phyloP scores from a whole-genome alignment of 164 flowering plant genomes.

The Tetrastigma voinierianum region DNA sequence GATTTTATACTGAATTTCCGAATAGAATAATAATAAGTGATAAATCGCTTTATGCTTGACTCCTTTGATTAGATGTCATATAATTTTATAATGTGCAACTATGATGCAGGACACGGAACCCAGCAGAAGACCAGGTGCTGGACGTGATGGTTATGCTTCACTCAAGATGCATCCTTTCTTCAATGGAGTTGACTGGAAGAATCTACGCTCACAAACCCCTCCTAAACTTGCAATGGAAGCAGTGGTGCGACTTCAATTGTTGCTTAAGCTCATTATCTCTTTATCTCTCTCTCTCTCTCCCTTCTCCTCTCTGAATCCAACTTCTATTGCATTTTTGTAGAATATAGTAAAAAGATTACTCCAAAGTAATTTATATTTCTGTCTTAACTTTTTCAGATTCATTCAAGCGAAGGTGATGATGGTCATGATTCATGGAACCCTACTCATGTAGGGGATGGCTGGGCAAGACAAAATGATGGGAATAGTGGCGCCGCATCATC shows the following conservation, averaged over 20 bases:
- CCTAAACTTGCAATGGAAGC: constrained; percentile 69
- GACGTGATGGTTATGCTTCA: constrained; percentile 79
- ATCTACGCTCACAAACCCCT: constrained; percentile 54
- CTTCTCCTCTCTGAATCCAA: not conserved
- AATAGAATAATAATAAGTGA: too few relatives aligned
- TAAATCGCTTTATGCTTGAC: too few relatives aligned
- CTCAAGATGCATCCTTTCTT: constrained; percentile 92
- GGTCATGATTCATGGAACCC: constrained; percentile 72
- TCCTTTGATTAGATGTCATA: not conserved
- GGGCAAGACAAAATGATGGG: constrained; percentile 41
- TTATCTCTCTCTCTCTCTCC: not conserved
- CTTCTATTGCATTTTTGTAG: not conserved
- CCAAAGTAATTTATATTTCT: not conserved
- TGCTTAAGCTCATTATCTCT: not conserved
- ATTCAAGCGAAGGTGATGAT: constrained; percentile 46
- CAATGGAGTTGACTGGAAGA: constrained; percentile 76
- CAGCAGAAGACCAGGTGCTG: constrained; percentile 86
- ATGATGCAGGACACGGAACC: constrained; percentile 79
- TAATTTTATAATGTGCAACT: constrained; percentile 1
- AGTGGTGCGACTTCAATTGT: constrained; percentile 30
- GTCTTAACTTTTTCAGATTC: constrained; percentile 18
- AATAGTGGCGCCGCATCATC: constrained; percentile 54
- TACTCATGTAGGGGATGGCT: constrained; percentile 70
- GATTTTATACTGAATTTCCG: too few relatives aligned
- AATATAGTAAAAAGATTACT: not conserved